phyloP scores from a whole-genome alignment of 768 basidiomycete genomes.

The Leccinum subgranulosum region DNA sequence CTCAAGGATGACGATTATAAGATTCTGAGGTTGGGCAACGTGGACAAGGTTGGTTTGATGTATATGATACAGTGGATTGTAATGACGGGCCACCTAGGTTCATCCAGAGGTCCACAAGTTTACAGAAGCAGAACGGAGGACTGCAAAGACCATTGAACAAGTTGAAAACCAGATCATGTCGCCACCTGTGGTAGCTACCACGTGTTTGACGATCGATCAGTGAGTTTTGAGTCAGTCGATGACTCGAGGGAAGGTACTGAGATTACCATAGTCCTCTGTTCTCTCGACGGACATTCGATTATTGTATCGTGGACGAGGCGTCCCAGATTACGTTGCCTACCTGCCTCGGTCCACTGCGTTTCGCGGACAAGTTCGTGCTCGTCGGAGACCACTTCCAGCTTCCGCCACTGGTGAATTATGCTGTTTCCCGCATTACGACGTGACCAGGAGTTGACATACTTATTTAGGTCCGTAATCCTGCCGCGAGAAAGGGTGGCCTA shows the following conservation, averaged over 20 bases:
- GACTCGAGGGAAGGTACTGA: constrained; percentile 3
- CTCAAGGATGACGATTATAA: constrained; percentile 64
- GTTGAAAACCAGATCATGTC: constrained; percentile 79
- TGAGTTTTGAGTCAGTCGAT: constrained; percentile 38
- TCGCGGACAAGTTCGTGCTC: constrained; percentile 86
- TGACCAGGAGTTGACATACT: not conserved
- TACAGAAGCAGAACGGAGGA: constrained; percentile 56
- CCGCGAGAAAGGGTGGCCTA: constrained; percentile 80
- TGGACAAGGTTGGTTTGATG: constrained; percentile 69
- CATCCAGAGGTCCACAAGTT: constrained; percentile 77
- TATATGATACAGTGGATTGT: not conserved
- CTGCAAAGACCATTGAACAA: constrained; percentile 71
- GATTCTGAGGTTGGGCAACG: constrained; percentile 84
- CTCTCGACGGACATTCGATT: constrained; percentile 81
- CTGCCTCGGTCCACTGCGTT: constrained; percentile 88
- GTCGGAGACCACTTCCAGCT: constrained; percentile 98
- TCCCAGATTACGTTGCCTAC: constrained; percentile 97
- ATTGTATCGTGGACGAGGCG: constrained; percentile 97
- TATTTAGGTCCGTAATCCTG: constrained; percentile 72
- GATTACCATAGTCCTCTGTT: constrained; percentile 67
- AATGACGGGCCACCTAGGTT: constrained; percentile 46
- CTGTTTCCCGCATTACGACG: not conserved
- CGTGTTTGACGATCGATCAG: constrained; percentile 94
- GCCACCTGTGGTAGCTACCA: constrained; percentile 94
- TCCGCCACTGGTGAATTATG: constrained; percentile 73